Base-by-base conservation (phyloP, 306 rosid genomes). In the Inga oerstediana region DNA sequence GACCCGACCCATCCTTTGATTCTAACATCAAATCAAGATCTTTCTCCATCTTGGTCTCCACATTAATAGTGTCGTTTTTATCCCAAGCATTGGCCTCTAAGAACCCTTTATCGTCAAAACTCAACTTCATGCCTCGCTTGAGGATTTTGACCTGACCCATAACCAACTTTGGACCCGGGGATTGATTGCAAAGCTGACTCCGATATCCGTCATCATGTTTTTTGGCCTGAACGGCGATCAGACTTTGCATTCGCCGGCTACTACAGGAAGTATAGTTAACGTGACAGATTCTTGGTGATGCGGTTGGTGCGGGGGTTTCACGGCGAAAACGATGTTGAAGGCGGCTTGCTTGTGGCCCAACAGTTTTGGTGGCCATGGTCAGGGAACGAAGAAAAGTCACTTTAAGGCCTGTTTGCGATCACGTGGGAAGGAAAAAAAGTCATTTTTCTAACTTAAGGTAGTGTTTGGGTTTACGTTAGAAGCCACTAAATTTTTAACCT, bases 121-220 rank as follows among this genome's bases (percentile, higher is more conserved):
- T 72, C 88, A 88, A 86, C 45, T 52, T 58, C 83, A 91, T 98
- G 16, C 98, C 95, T 44, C 98, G 90, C 88, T 87, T 92, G n/a
- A 95, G 92, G 82, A 95, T 95, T 90, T 88, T 91, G 39, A 92
- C 94, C 62, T 93, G 86, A 16, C 94, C 98, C 90, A 88, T 86
- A 34, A 88, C 90, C 72, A 92, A 79, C 4, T 75, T 88, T 39
- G 45, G 41, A 3, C 84, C 54, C 2, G 88, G 78, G 34, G 88
- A 73, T 34, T 82, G 72, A 34, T 80, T 84, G 3, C 37, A 11
- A 4, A 10, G 49, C 9, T 86, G 77, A 20, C 75, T 84, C 73
- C 81, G 82, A 12, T 32, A 83, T 3, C 83, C 76, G 14, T 85
- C 85, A 1, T 67, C 6, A 37, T 5, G 75, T 0, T 22, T 80